Conservation (phyloP, 2,329 filamentous ascomycete species). For the Aphanocladium album region DNA sequence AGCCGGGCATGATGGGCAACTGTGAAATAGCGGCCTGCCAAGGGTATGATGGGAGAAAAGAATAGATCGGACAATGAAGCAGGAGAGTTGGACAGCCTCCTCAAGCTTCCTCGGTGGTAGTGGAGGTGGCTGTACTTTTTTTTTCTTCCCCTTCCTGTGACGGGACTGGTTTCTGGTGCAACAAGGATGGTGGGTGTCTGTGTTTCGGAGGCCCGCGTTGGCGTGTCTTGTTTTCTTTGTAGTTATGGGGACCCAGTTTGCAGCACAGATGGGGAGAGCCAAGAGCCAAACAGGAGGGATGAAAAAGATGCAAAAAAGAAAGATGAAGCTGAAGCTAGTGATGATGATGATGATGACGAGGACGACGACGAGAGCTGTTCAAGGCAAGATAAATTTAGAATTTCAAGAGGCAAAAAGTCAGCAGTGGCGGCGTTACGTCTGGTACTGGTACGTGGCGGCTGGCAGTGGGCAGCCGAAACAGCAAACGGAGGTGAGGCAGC, state of each 20-base stretch:
- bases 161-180: conserved; percentile 1
- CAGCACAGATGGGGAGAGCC: not conserved
- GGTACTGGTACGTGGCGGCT: not conserved
- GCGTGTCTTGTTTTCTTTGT: not conserved
- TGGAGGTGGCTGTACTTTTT: not conserved
- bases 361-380: not conserved
- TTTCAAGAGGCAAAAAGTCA: not conserved
- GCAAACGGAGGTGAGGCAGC: too few relatives aligned
- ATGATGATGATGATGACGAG: not conserved
- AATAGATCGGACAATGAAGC: not conserved
- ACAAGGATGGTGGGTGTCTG: not conserved
- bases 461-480: not conserved
- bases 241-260: not conserved
- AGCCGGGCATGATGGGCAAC: not conserved
- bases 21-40: not conserved
- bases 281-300: not conserved
- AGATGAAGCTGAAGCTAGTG: not conserved
- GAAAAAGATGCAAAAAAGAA: not conserved
- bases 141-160: not conserved
- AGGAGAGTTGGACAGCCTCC: not conserved
- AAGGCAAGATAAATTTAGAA: not conserved
- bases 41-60: not conserved
- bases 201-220: conserved; percentile 2
- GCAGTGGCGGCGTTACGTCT: not conserved
- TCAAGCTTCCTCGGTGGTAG: not conserved